phyloP scores from a whole-genome alignment of 164 flowering plant species.

The Paratinospora sagittata region DNA sequence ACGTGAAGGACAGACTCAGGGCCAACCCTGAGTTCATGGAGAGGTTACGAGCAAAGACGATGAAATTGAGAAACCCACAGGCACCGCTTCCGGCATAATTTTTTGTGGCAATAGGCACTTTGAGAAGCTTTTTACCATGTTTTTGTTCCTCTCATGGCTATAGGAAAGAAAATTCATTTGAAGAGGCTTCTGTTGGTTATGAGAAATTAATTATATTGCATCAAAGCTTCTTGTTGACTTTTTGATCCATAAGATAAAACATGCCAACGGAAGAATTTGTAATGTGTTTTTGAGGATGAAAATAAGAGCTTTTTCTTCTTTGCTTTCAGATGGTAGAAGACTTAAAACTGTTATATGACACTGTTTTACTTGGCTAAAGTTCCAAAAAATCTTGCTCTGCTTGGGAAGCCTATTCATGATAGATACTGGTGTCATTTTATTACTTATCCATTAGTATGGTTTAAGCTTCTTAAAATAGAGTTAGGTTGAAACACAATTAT shows the following conservation, averaged over 20 bases:
- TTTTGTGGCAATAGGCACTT: not conserved
- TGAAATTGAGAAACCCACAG: constrained; percentile 22
- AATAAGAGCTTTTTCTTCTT: not conserved
- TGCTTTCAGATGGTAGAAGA: no score
- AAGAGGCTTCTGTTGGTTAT: not conserved
- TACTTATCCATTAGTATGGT: not conserved
- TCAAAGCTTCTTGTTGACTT: not conserved
- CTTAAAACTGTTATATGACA: no score
- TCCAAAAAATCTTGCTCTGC: no score
- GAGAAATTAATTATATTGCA: not conserved
- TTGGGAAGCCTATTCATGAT: no score
- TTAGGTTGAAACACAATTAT: no score
- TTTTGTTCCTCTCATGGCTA: not conserved
- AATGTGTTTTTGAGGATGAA: not conserved
- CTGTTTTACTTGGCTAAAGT: no score
- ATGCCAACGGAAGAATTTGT: not conserved
- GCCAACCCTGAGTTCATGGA: constrained; percentile 85
- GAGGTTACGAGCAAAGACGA: constrained; percentile 56
- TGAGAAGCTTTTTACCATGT: not conserved
- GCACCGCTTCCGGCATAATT: constrained; percentile 5
- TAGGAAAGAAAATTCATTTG: not conserved
- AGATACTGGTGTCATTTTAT: not conserved
- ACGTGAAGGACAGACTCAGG: constrained; percentile 71
- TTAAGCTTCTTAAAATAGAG: not conserved
- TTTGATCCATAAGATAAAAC: not conserved